Evolutionary conservation across 306 rosid genomes (phyloP), one percentile per base, ranked within the genome.

Genomic region (Dryas alaskensis): DNA sequence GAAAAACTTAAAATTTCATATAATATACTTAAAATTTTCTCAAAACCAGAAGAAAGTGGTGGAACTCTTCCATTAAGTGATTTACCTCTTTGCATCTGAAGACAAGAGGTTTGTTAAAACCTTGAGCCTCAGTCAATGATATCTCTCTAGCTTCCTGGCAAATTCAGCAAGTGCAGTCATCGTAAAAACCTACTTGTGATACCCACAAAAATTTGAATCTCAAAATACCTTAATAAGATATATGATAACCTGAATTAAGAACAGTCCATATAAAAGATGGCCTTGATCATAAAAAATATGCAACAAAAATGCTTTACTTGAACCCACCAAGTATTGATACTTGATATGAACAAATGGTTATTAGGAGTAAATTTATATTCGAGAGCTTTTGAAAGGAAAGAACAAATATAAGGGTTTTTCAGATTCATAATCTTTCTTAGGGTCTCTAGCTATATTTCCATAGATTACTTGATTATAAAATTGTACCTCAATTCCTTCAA

Each of bases 401-500:
- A 45, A 54, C 5, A 69, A 44, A 16, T 17, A 6, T 16, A 25
- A 7, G 19, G 66, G 45, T 25, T 8, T 10, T 44, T 47, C 53
- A 74, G 5, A 74, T 53, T 7, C 10, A 37, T 42, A 44, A 25
- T 6, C 13, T 27, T 12, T 60, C 27, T 17, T 37, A 67, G 43
- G 46, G 58, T 55, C 42, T 52, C 40, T 25, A 42, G 7, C 11
- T 7, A 60, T 42, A 12, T 37, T 52, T 19, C 31, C 4, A 11
- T 16, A 31, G 5, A 48, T 46, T 48, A 58, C 46, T 44, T 14
- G 25, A 50, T 58, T 48, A 39, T 11, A 62, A 58, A 53, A 74
- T 47, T 64, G 67, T 74, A 93, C 98, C 97, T 93, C 97, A 66
- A 93, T 86, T 65, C 98, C 97, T 76, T 93, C 98, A 68, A 89